phyloP scores from a whole-genome alignment of 805 yeast species.

The Debaryomyces maramus region DNA sequence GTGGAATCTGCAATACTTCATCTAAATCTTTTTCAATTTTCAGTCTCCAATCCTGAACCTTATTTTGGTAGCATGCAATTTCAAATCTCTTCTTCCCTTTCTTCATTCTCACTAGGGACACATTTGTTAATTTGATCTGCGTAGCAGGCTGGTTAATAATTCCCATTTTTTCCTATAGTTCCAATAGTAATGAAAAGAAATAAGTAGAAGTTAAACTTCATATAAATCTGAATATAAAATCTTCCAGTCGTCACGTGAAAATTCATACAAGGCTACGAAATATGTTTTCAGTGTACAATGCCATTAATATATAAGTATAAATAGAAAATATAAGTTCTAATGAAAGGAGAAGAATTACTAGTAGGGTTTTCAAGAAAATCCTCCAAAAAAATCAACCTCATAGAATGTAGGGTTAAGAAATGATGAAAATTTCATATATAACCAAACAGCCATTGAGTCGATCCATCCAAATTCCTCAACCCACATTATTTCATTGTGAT shows the following conservation, averaged over 20 bases:
- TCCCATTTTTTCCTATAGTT: slow-evolving; percentile 25
- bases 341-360: slow-evolving; percentile 1
- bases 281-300: slow-evolving; percentile 1
- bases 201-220: background rate
- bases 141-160: slow-evolving; percentile 83
- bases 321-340: slow-evolving; percentile 2
- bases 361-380: too few species aligned
- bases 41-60: slow-evolving; percentile 91
- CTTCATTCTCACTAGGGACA: slow-evolving; percentile 86
- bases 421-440: too few species aligned
- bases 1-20: slow-evolving; percentile 95
- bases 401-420: too few species aligned
- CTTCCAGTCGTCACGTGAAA: background rate
- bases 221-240: background rate
- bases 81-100: slow-evolving; percentile 92
- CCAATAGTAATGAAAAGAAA: background rate
- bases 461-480: too few species aligned
- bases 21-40: slow-evolving; percentile 90
- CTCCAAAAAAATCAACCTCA: too few species aligned
- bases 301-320: slow-evolving; percentile 3
- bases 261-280: background rate
- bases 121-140: slow-evolving; percentile 90
- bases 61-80: slow-evolving; percentile 94
- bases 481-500: background rate
- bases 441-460: too few species aligned